These are phyloP conservation scores for Ehretia macrophylla DNA, from an alignment of 257 asterid genomes.

Conservation along the genomic window DNA sequence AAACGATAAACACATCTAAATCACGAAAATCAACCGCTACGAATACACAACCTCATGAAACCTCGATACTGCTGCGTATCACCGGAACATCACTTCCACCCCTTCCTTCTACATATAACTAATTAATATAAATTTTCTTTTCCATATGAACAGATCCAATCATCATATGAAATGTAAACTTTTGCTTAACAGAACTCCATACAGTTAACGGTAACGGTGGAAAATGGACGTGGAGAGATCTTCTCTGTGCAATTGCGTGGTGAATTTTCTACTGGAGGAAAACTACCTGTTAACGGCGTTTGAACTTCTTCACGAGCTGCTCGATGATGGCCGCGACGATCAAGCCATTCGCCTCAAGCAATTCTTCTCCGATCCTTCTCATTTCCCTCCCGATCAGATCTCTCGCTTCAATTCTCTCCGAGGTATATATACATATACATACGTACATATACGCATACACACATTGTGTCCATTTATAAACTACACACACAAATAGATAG, in stretches of 20 bases:
- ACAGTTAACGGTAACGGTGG: not conserved
- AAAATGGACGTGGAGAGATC: constrained; percentile 94
- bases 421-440: constrained; percentile 36
- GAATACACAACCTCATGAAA: too few relatives aligned
- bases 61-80: constrained; percentile 8
- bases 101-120: not conserved
- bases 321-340: constrained; percentile 85
- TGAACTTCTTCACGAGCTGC: constrained; percentile 96
- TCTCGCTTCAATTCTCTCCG: constrained; percentile 74
- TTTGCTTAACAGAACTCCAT: not conserved
- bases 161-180: not conserved
- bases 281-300: constrained; percentile 87
- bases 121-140: too few relatives aligned
- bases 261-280: constrained; percentile 83
- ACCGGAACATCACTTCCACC: constrained; percentile 8
- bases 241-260: constrained; percentile 95
- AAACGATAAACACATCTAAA: not conserved
- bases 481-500: too few relatives aligned
- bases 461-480: too few relatives aligned
- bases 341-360: constrained; percentile 88
- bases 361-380: constrained; percentile 78
- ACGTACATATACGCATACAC: not conserved
- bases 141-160: not conserved
- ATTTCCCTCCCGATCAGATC: constrained; percentile 93
- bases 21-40: not conserved